These are phyloP conservation scores for Naumovozyma castellii DNA, from an alignment of 805 yeast genomes.

Conservation along the genomic window DNA sequence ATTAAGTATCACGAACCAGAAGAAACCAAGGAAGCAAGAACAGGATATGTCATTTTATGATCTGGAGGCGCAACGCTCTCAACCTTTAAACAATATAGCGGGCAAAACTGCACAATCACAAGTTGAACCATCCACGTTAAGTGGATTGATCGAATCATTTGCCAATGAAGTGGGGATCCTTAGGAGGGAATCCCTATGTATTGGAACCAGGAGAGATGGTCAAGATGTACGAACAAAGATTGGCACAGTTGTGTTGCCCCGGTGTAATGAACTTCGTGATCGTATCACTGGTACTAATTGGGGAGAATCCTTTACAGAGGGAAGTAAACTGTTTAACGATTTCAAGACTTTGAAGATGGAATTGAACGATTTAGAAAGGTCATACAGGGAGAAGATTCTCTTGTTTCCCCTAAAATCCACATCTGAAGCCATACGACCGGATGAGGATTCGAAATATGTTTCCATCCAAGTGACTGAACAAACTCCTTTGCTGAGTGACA, in stretches of 20 bases:
- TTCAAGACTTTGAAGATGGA: conserved; percentile 41
- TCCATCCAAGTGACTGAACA: conserved; percentile 25
- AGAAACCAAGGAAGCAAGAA: too few species aligned
- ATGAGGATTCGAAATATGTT: conserved; percentile 14
- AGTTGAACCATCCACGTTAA: background rate
- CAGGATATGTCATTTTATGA: conserved; percentile 19
- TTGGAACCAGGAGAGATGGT: conserved; percentile 31
- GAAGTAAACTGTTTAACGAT: conserved; percentile 43
- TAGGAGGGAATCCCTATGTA: conserved; percentile 8
- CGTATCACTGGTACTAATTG: conserved; percentile 9
- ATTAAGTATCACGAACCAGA: too few species aligned
- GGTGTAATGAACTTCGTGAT: conserved; percentile 13
- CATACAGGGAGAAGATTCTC: conserved; percentile 40
- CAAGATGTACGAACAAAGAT: conserved; percentile 26
- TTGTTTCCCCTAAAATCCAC: conserved; percentile 6
- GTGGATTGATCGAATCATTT: conserved; percentile 8
- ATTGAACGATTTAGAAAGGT: conserved; percentile 35
- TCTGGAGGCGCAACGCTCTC: conserved; percentile 10
- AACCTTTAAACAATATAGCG: background rate
- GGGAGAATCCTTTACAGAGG: conserved; percentile 6
- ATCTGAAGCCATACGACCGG: conserved; percentile 7
- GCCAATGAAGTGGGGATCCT: conserved; percentile 10
- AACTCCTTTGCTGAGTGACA: conserved; percentile 34
- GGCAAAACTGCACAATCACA: conserved; percentile 1
- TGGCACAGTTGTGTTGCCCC: conserved; percentile 18